Conservation (phyloP, 176 grass and related monocot species). For the Musa troglodytarum region DNA sequence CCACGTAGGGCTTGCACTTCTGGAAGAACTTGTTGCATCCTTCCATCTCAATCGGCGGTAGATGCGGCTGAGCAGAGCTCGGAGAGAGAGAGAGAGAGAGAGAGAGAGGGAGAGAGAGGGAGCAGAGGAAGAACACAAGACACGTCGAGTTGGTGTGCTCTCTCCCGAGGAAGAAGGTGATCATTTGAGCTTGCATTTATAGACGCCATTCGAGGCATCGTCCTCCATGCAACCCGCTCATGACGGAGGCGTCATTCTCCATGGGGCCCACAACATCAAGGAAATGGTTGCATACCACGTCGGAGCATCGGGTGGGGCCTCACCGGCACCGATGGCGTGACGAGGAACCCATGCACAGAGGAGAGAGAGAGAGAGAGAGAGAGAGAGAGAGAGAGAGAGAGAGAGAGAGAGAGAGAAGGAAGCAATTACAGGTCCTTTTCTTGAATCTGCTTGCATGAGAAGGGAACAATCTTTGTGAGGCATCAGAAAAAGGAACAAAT, state of each 20-base stretch:
- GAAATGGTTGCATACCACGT: no score
- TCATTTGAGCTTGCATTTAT: neutral
- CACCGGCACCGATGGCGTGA: no score
- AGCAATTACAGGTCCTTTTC: no score
- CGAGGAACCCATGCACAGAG: no score
- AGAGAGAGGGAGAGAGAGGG: neutral
- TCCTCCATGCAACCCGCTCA: neutral
- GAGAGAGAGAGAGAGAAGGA: neutral
- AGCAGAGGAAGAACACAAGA: neutral
- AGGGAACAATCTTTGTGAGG: no score
- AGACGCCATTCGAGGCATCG: neutral
- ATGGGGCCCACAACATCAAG: no score
- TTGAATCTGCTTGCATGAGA: no score
- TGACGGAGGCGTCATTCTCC: neutral
- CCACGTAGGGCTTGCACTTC: constrained; percentile 78
- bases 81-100: neutral
- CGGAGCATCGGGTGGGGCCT: no score
- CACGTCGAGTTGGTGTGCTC: neutral
- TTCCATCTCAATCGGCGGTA: constrained; percentile 7
- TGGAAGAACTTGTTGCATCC: constrained; percentile 46
- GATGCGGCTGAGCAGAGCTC: neutral
- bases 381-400: neutral
- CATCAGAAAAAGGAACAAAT: no score
- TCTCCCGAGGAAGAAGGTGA: neutral
- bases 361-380: neutral